A percentile compares a stretch with the other conserved stretches of the same genome.
phyloP scores from a whole-genome alignment of 495 filamentous ascomycete species.

The Rostrohypoxylon terebratum region DNA sequence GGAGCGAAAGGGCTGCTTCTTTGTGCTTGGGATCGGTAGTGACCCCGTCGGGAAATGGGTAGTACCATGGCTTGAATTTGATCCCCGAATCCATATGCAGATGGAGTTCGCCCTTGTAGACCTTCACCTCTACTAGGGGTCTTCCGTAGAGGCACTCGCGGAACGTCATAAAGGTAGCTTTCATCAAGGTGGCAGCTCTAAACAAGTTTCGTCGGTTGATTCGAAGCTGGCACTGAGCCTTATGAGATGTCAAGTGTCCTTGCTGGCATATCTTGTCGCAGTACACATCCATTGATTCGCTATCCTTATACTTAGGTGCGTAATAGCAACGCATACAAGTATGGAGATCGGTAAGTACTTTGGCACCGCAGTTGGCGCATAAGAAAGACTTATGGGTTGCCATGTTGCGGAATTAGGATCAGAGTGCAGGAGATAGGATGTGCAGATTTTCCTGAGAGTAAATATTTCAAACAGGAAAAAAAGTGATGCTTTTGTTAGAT shows the following conservation, averaged over 20 bases:
- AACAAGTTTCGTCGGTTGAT: neutral
- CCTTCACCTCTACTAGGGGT: neutral
- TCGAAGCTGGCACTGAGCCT: neutral
- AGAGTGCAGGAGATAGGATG: neutral
- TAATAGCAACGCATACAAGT: neutral
- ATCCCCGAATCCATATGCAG: neutral
- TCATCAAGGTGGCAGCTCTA: neutral
- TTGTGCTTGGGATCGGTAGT: neutral
- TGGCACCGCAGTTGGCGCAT: neutral
- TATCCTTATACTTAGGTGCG: neutral
- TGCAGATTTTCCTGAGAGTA: neutral
- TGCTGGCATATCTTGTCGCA: neutral
- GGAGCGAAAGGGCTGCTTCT: neutral
- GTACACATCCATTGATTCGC: neutral
- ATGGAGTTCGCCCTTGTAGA: neutral
- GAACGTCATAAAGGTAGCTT: neutral
- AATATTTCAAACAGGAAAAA: neutral
- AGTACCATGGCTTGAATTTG: neutral
- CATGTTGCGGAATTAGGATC: neutral
- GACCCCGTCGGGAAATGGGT: neutral
- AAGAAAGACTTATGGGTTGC: neutral
- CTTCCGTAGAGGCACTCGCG: neutral
- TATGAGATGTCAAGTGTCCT: neutral
- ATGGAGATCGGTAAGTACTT: neutral
- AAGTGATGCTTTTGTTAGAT: neutral